A percentile compares a stretch with the other conserved stretches of the same genome.
Conservation (phyloP, 2,329 filamentous ascomycete species). For the Epichloe elymi region DNA sequence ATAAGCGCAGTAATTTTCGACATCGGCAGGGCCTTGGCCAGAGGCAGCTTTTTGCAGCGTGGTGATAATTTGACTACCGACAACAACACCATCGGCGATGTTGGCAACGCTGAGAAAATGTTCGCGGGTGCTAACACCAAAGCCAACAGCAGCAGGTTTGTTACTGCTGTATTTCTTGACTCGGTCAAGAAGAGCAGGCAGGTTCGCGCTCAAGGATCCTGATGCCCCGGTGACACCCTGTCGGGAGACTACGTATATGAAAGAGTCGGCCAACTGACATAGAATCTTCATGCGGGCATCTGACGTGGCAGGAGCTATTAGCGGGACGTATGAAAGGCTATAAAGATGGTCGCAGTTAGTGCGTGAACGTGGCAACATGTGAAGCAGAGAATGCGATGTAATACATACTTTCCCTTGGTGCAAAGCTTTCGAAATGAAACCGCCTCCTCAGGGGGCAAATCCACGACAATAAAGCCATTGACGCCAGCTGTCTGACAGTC, state of each 20-base stretch:
- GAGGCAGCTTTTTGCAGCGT: constrained; percentile 37
- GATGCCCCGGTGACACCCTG: constrained; percentile 93
- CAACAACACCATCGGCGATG: constrained; percentile 87
- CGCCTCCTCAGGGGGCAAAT: constrained; percentile 95
- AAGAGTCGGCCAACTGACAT: constrained; percentile 93
- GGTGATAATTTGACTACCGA: constrained; percentile 89
- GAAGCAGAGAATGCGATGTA: not conserved
- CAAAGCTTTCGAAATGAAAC: constrained; percentile 81
- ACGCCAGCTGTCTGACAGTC: constrained; percentile 76
- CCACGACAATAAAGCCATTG: constrained; percentile 95
- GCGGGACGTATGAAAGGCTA: constrained; percentile 85
- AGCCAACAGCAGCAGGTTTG: constrained; percentile 83
- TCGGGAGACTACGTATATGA: constrained; percentile 95
- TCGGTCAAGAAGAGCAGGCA: constrained; percentile 68
- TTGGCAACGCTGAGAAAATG: constrained; percentile 79
- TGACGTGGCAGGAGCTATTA: constrained; percentile 89
- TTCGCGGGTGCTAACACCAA: constrained; percentile 89
- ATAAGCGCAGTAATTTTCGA: constrained; percentile 76
- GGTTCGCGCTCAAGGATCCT: constrained; percentile 65
- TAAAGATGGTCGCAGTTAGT: not conserved
- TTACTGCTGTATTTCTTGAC: constrained; percentile 90
- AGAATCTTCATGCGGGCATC: constrained; percentile 89
- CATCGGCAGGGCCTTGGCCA: constrained; percentile 42
- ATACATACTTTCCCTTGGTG: constrained; percentile 54
- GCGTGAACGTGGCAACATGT: not conserved